These are phyloP conservation scores for Ruellia speciosa DNA, from an alignment of 305 asterid species.

Conservation along the genomic window DNA sequence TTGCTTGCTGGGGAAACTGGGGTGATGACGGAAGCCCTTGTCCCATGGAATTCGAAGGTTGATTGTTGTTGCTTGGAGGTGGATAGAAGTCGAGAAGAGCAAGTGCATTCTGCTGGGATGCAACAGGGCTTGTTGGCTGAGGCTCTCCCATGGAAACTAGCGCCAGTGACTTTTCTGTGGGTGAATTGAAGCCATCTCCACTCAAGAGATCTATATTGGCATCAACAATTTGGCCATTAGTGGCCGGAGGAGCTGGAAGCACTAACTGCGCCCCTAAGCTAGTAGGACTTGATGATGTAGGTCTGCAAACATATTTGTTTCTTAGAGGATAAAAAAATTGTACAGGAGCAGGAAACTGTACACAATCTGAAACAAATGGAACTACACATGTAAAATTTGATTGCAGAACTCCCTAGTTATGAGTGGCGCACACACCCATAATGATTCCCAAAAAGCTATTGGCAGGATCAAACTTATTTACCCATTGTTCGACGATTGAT, in stretches of 20 bases:
- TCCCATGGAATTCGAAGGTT: conserved; percentile 30
- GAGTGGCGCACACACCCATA: neutral
- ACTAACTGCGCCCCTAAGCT: conserved; percentile 39
- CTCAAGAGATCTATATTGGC: conserved; percentile 64
- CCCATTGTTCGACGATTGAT: conserved; percentile 33
- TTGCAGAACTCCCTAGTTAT: neutral
- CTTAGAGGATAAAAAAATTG: neutral
- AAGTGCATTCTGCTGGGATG: conserved; percentile 58
- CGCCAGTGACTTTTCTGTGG: conserved; percentile 39
- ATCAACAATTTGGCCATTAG: conserved; percentile 33
- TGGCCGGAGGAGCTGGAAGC: conserved; percentile 47
- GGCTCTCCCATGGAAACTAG: conserved; percentile 52
- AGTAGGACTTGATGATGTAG: conserved; percentile 40
- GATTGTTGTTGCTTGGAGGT: conserved; percentile 25
- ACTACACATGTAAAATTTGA: too few relatives aligned
- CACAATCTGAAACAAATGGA: too few relatives aligned
- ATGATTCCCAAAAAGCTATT: neutral
- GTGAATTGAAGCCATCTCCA: conserved; percentile 63
- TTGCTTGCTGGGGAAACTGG: conserved; percentile 47
- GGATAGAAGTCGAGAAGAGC: conserved; percentile 66
- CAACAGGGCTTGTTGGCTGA: conserved; percentile 39
- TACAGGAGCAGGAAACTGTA: too few relatives aligned
- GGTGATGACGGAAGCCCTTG: conserved; percentile 44
- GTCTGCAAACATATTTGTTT: conserved; percentile 28
- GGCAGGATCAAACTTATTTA: conserved; percentile 22